Conservation (phyloP, 208 protist genomes). For the Leishmania aethiopica region DNA sequence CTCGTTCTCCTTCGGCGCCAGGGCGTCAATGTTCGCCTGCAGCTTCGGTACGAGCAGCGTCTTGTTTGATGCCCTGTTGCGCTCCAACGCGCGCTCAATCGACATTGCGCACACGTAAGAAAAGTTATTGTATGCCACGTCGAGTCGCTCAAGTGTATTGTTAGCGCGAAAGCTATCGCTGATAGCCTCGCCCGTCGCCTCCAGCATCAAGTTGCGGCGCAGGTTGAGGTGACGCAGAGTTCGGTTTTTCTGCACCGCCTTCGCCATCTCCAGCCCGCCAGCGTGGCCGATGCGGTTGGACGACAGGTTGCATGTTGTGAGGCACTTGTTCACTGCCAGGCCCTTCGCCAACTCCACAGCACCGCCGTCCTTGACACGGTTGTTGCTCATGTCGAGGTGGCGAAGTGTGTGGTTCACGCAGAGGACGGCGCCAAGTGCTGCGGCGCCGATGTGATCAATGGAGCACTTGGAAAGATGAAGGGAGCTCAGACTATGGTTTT, state of each 20-base stretch:
- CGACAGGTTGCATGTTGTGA: constrained; percentile 70
- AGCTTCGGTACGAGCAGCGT: constrained; percentile 75
- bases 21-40: constrained; percentile 69
- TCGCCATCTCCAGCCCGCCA: constrained; percentile 73
- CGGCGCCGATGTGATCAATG: constrained; percentile 58
- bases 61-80: constrained; percentile 76
- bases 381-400: constrained; percentile 78
- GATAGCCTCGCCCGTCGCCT: constrained; percentile 66
- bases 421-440: constrained; percentile 59
- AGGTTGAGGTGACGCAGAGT: constrained; percentile 82
- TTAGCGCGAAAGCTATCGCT: constrained; percentile 71
- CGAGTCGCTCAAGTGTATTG: constrained; percentile 75
- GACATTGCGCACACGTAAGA: constrained; percentile 86
- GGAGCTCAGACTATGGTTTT: constrained; percentile 65
- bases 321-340: constrained; percentile 62
- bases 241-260: constrained; percentile 56
- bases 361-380: constrained; percentile 84
- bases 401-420: constrained; percentile 54
- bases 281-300: constrained; percentile 82
- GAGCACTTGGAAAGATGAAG: constrained; percentile 64
- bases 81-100: constrained; percentile 59
- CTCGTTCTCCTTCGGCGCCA: constrained; percentile 87
- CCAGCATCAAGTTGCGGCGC: constrained; percentile 80
- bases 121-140: constrained; percentile 93
- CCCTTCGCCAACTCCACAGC: constrained; percentile 74